Conservation (phyloP, 164 flowering plant genomes). For the Stephania cephalantha region DNA sequence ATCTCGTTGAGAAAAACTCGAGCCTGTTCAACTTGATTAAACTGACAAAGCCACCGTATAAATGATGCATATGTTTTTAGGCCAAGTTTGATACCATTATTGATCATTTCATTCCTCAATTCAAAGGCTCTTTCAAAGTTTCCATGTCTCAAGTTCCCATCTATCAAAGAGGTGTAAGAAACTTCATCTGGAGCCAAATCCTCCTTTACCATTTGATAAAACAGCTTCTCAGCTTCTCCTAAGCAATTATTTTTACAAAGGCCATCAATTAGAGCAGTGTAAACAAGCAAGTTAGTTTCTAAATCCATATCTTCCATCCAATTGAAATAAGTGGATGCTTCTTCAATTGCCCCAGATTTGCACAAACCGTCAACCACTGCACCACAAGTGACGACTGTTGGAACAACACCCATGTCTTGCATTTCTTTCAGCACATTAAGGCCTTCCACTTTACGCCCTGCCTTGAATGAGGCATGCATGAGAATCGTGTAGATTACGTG, state of each 20-base stretch:
- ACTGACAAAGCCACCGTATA: conserved; percentile 54
- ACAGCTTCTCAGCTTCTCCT: conserved; percentile 50
- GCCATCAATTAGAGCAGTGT: conserved; percentile 72
- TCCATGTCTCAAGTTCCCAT: conserved; percentile 68
- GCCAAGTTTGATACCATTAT: conserved; percentile 59
- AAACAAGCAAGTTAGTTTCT: conserved; percentile 54
- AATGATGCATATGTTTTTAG: conserved; percentile 60
- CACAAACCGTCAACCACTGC: conserved; percentile 73
- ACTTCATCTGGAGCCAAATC: conserved; percentile 54
- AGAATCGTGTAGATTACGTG: conserved; percentile 54
- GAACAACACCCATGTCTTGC: conserved; percentile 39
- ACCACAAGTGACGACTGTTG: conserved; percentile 63
- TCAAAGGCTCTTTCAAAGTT: conserved; percentile 52
- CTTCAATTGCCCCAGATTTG: conserved; percentile 49
- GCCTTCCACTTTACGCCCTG: conserved; percentile 53
- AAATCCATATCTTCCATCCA: conserved; percentile 40
- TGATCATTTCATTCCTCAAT: conserved; percentile 45
- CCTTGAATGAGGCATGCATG: conserved; percentile 65
- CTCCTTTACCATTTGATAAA: conserved; percentile 49
- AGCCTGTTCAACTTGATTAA: conserved; percentile 48
- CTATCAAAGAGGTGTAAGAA: conserved; percentile 62
- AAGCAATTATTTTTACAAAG: conserved; percentile 49
- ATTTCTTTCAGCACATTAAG: conserved; percentile 51
- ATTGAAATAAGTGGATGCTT: conserved; percentile 48
- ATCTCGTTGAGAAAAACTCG: conserved; percentile 54